Conservation (phyloP, 2,329 filamentous ascomycete species). For the Aureobasidium mangrovei region DNA sequence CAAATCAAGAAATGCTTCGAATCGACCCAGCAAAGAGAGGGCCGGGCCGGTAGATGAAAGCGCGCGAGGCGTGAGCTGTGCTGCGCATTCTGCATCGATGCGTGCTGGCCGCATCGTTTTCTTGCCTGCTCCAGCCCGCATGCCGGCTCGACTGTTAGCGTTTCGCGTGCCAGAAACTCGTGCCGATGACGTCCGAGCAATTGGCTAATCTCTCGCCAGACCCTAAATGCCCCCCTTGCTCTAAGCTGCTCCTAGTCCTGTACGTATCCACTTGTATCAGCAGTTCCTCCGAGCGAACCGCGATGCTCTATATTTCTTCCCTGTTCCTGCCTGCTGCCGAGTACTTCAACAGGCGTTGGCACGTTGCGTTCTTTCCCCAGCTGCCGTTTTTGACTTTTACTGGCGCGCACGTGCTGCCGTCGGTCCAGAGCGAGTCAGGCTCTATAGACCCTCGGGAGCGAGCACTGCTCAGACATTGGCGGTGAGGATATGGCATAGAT, state of each 20-base stretch:
- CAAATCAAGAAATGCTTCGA: not conserved
- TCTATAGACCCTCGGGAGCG: not conserved
- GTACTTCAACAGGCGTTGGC: not conserved
- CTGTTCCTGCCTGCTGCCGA: constrained; percentile 3
- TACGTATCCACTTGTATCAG: not conserved
- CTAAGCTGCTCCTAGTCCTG: not conserved
- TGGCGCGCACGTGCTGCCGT: not conserved
- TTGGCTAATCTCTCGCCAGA: constrained; percentile 1
- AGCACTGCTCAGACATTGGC: constrained; percentile 2
- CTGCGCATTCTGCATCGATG: not conserved
- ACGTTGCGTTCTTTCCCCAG: constrained; percentile 9
- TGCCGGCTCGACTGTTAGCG: constrained; percentile 3
- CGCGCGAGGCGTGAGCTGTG: not conserved
- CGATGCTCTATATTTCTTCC: not conserved
- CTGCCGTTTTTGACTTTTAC: constrained; percentile 2
- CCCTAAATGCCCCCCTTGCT: not conserved
- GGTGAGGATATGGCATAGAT: not conserved
- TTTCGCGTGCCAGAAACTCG: not conserved
- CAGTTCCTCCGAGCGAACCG: not conserved
- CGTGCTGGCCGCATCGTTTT: not conserved
- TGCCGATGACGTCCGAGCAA: constrained; percentile 8
- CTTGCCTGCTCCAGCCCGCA: constrained; percentile 2
- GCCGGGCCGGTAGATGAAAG: constrained; percentile 5
- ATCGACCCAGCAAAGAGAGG: not conserved
- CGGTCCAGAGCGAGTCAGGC: constrained; percentile 2